A percentile compares a stretch with the other conserved stretches of the same genome.
phyloP scores from a whole-genome alignment of 2,329 filamentous ascomycete species.

The Penicillium hesseltinei region DNA sequence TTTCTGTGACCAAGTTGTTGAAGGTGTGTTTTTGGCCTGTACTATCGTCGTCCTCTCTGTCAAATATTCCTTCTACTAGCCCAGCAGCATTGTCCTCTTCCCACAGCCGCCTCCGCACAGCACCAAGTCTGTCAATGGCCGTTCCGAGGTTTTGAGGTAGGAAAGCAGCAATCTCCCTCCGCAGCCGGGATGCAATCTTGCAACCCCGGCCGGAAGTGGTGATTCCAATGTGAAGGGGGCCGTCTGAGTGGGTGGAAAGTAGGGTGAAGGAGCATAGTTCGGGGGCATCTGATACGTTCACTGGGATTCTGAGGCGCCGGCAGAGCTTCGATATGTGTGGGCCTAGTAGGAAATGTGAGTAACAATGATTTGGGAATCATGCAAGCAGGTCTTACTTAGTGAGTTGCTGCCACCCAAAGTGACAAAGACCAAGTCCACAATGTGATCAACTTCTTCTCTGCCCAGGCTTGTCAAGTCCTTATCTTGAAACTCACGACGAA shows the following conservation, averaged over 20 bases:
- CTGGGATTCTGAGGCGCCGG: constrained; percentile 74
- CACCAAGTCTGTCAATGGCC: constrained; percentile 75
- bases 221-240: constrained; percentile 89
- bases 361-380: constrained; percentile 34
- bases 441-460: constrained; percentile 69
- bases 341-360: constrained; percentile 42
- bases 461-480: constrained; percentile 72
- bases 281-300: constrained; percentile 89
- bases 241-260: constrained; percentile 83
- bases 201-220: constrained; percentile 94
- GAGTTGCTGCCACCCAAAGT: constrained; percentile 57
- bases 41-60: constrained; percentile 50
- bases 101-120: constrained; percentile 67
- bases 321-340: constrained; percentile 72
- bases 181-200: constrained; percentile 85
- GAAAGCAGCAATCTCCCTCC: constrained; percentile 79
- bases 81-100: constrained; percentile 64
- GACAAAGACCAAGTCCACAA: constrained; percentile 92
- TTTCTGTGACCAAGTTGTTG: constrained; percentile 74
- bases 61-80: constrained; percentile 43
- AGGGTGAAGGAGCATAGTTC: constrained; percentile 85
- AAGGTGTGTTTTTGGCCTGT: constrained; percentile 70
- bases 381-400: constrained; percentile 46
- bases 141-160: constrained; percentile 72
- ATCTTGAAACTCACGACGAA: constrained; percentile 60